Conservation (phyloP, 768 basidiomycete species). For the Boletellus sp. region DNA sequence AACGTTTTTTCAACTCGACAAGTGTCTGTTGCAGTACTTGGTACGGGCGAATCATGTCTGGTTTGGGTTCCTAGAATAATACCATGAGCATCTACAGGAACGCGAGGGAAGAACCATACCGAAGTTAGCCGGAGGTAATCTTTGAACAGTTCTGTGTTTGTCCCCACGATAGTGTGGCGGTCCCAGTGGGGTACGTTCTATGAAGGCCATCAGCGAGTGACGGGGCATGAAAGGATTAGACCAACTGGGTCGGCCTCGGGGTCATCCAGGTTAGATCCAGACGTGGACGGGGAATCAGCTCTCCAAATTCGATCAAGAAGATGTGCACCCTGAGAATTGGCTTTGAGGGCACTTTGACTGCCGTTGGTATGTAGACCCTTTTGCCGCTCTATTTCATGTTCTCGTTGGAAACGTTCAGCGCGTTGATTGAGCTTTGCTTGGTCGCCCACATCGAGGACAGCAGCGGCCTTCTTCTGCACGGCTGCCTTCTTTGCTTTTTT, state of each 20-base stretch:
- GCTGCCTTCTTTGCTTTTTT: conserved; percentile 60
- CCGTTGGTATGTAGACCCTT: conserved; percentile 37
- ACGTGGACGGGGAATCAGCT: conserved; percentile 49
- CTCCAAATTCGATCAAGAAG: conserved; percentile 45
- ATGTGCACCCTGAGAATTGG: conserved; percentile 50
- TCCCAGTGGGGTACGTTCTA: conserved; percentile 99
- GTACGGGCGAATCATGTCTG: conserved; percentile 90
- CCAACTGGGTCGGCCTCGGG: conserved; percentile 71
- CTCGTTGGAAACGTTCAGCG: conserved; percentile 86
- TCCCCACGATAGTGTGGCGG: conserved; percentile 91
- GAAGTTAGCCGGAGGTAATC: conserved; percentile 93
- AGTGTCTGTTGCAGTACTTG: conserved; percentile 81
- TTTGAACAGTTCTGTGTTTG: conserved; percentile 86
- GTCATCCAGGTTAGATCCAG: conserved; percentile 50
- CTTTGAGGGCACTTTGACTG: conserved; percentile 36
- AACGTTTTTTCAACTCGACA: conserved; percentile 79
- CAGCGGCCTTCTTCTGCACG: conserved; percentile 38
- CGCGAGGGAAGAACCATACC: conserved; percentile 39
- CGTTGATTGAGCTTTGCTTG: conserved; percentile 68
- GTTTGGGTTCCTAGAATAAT: conserved; percentile 81
- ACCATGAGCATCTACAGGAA: conserved; percentile 3
- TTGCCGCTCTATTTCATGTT: conserved; percentile 82
- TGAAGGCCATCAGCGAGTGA: conserved; percentile 5
- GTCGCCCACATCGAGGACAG: conserved; percentile 55
- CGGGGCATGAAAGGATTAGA: conserved; percentile 8